phyloP scores from a whole-genome alignment of 139 green algal species.

The Chlorella vulgaris region DNA sequence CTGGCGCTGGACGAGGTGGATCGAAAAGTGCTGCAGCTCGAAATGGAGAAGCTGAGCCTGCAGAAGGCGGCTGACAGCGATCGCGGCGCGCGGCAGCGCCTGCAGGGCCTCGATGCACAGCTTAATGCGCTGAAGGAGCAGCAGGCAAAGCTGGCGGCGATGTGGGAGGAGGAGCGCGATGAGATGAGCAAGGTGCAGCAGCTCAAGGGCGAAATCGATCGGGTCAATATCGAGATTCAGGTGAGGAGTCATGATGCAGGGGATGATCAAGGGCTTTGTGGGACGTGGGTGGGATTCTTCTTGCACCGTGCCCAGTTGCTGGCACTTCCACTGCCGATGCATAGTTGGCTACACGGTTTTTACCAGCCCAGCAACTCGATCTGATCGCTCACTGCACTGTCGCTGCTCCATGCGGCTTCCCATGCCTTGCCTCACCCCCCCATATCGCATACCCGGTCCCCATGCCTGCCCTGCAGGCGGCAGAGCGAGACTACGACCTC shows the following conservation, averaged over 20 bases:
- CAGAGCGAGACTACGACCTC: conserved; percentile 34
- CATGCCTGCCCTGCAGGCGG: neutral
- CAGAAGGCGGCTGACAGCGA: conserved; percentile 74
- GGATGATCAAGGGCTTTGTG: neutral
- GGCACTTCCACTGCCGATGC: no score
- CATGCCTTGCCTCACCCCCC: neutral
- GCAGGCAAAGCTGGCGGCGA: conserved; percentile 74
- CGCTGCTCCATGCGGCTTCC: neutral
- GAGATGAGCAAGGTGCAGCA: conserved; percentile 80
- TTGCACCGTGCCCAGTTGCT: no score
- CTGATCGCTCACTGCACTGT: no score
- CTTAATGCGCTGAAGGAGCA: conserved; percentile 78
- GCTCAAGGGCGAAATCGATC: conserved; percentile 95
- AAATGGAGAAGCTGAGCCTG: conserved; percentile 95
- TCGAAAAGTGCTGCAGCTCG: conserved; percentile 76
- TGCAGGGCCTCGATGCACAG: conserved; percentile 80
- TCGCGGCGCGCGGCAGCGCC: conserved; percentile 64
- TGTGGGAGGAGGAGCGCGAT: conserved; percentile 80
- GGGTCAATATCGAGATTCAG: conserved; percentile 85
- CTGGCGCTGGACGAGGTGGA: conserved; percentile 88
- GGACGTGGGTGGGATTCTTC: neutral
- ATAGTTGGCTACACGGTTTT: no score
- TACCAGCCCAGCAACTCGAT: no score
- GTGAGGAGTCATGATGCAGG: conserved; percentile 59
- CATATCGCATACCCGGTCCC: neutral